phyloP scores from a whole-genome alignment of 495 filamentous ascomycete species.

The Podospora pseudopauciseta region DNA sequence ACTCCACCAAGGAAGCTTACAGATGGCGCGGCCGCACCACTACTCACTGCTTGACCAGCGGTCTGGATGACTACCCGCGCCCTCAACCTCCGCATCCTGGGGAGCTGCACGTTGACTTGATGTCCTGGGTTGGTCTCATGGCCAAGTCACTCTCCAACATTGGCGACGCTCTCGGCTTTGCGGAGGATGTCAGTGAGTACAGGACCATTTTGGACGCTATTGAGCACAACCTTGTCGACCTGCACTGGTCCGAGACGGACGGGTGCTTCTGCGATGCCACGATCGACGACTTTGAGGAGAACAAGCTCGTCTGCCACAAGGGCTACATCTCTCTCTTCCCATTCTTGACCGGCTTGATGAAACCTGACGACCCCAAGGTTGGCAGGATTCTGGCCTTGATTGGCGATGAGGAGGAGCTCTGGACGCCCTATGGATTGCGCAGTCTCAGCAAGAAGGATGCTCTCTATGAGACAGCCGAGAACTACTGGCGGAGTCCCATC shows the following conservation, averaged over 20 bases:
- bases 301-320: constrained; percentile 86
- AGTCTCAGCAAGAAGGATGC: constrained; percentile 81
- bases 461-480: constrained; percentile 85
- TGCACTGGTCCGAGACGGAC: constrained; percentile 81
- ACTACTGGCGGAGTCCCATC: constrained; percentile 94
- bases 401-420: constrained; percentile 76
- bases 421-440: constrained; percentile 78
- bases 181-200: constrained; percentile 70
- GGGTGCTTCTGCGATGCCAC: constrained; percentile 92
- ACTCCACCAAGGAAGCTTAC: constrained; percentile 84
- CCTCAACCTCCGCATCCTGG: constrained; percentile 95
- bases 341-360: constrained; percentile 75
- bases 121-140: constrained; percentile 97
- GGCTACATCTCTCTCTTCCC: constrained; percentile 95
- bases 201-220: constrained; percentile 73
- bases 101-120: constrained; percentile 91
- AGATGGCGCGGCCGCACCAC: constrained; percentile 91
- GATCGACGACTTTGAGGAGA: constrained; percentile 93
- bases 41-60: constrained; percentile 84
- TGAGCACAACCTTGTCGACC: constrained; percentile 80
- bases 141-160: constrained; percentile 74
- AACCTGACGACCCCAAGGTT: constrained; percentile 66
- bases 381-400: constrained; percentile 73
- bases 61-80: constrained; percentile 92
- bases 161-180: constrained; percentile 64